Base-by-base conservation (phyloP, 768 basidiomycete genomes). In the Suillus cothurnatus region DNA sequence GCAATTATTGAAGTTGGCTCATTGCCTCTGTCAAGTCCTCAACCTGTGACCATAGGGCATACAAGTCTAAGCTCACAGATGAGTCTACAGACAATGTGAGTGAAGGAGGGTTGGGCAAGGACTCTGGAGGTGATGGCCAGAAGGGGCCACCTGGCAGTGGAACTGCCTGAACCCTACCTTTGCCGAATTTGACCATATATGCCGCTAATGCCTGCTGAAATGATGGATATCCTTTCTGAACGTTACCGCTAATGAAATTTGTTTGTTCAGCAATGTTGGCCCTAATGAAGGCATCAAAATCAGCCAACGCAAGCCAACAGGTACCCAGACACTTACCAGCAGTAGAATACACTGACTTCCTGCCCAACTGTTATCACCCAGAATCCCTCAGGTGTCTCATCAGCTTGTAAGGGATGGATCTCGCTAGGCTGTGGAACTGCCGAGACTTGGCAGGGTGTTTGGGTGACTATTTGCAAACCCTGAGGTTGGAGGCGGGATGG, bases 1-100 rank as follows among this genome's bases (percentile, higher is more conserved):
- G 39, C 39, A 39, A 39, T 39, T 15, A 23, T 47, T 47, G 23
- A 11, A 49, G 47, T 21, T 50, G 49, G 23, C 49, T 50, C 23
- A 50, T 50, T 15, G 52, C 31, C 52, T 53, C 52, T 2, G 43
- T 23, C 38, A 61, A 39, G 41, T 61, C 60, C 6, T 61, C 60
- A 6, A 61, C n/a, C 28, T 61, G 60, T 9, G 8, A 61, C 60
- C 60, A 61, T 8, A 61, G 60, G 26, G 47, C 60, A 49, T 49
- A 12, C 14, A 12, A 47, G 26, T 61, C 60, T 21, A 26, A 43
- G 23, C 39, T 41, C 14, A 6, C 47, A 36, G 21, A 31, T 28
- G 60, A 61, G 26, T 11, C 49, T 5, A 50, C 23, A 50, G 47
- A 26, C 12, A 15, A 14, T 23, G 23, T 23, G 8, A 26, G 49